Evolutionary conservation across 1,284 basidiomycete genomes (phyloP), one percentile per base, ranked within the genome.

Genomic region (Ustilago vetiveriae): DNA sequence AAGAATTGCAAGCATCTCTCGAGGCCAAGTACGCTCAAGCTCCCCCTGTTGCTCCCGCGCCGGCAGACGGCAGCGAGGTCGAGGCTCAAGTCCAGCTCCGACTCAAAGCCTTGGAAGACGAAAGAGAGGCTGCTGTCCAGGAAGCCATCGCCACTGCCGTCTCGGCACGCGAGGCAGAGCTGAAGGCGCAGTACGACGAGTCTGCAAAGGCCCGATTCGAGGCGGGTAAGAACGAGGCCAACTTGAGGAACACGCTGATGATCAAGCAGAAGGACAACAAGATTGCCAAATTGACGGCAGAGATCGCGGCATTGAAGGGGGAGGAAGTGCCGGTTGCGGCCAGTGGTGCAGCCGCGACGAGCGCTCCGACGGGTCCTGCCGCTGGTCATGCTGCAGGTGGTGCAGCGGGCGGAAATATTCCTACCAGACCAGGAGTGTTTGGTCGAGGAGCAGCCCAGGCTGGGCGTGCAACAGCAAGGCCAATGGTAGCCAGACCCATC

Each of bases 221-320:
- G 30, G 79, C 76, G 24, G 80, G 77, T 23, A 80, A 81, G 65
- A 73, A 77, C 46, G 80, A 81, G 50, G 80, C 79, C 24, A 78
- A 73, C 33, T 53, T 82, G 54, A 60, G 79, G 33, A 81, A 81
- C 52, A 66, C 73, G 56, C 71, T 82, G 17, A 68, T 80, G 60
- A 60, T 81, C 62, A 76, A 76, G 48, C 76, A 75, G 57, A 72
- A 74, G 47, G 80, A 82, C 46, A 77, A 78, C 43, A 71, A 72
- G 64, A 82, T 82, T 27, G 71, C 59, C 13, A 76, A 74, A 45
- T 67, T 82, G 36, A 74, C 71, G 3, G 67, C 69, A 23, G 73
- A 81, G 65, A 60, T 82, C n/a, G 67, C 69, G 6, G 54, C 72
- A 33, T 59, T 80, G 51, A 77, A 80, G 62, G 68, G 72, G n/a